Evolutionary conservation across 169 alveolate species (phyloP).

Genomic region (Toxoplasma gondii): DNA sequence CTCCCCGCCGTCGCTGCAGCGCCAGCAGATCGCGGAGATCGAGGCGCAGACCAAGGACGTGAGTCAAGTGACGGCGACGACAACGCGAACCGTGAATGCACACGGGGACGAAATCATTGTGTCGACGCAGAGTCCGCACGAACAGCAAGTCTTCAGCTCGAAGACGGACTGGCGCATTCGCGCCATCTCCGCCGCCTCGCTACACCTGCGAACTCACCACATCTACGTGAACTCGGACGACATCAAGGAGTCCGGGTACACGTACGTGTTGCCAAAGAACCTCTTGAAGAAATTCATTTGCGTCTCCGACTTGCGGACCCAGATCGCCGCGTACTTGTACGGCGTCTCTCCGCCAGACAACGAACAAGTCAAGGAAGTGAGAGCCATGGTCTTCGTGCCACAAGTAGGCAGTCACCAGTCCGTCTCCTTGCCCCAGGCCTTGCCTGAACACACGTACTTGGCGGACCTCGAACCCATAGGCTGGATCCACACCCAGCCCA

Average conservation of each 20-base stretch:
- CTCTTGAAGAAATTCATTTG: slow-evolving; percentile 95
- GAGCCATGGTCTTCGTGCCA: slow-evolving; percentile 96
- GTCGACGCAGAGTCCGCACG: slow-evolving; percentile 98
- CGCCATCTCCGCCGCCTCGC: slow-evolving; percentile 97
- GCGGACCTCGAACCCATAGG: slow-evolving; percentile 97
- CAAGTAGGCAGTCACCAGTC: slow-evolving; percentile 96
- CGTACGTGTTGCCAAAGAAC: slow-evolving; percentile 98
- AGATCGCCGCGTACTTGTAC: slow-evolving; percentile 97
- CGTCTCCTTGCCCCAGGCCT: slow-evolving; percentile 89
- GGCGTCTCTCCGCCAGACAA: slow-evolving; percentile 94
- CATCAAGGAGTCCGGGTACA: slow-evolving; percentile 81
- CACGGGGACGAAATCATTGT: slow-evolving; percentile 98
- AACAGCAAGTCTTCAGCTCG: slow-evolving; percentile 95
- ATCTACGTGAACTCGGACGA: slow-evolving; percentile 95
- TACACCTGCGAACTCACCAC: slow-evolving; percentile 96
- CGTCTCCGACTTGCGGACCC: slow-evolving; percentile 97
- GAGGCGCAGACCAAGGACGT: slow-evolving; percentile 89
- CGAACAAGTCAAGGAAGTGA: slow-evolving; percentile 91
- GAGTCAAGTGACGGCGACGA: slow-evolving; percentile 84
- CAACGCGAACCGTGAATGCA: slow-evolving; percentile 96
- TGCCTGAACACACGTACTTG: slow-evolving; percentile 94
- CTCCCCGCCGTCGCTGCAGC: slow-evolving; percentile 96
- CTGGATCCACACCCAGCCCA: slow-evolving; percentile 97
- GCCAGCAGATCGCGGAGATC: slow-evolving; percentile 95
- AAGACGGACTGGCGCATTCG: slow-evolving; percentile 99